Conservation (phyloP, 768 basidiomycete genomes). For the Russula sp. region DNA sequence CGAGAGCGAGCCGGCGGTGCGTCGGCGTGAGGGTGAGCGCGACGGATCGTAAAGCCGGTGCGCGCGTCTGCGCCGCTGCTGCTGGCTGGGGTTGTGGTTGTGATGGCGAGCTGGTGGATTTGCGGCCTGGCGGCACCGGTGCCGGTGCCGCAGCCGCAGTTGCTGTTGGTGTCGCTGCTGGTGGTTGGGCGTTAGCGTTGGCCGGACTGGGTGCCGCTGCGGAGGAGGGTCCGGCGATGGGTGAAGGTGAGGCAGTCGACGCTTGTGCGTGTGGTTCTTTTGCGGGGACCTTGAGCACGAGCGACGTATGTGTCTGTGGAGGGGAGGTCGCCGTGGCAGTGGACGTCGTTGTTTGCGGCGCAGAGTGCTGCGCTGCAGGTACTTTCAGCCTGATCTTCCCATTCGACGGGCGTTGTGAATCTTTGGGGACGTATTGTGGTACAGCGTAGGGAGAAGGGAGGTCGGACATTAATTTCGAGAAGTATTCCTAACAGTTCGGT, state of each 20-base stretch:
- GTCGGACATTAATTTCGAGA: slow-evolving; percentile 70
- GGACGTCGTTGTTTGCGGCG: slow-evolving; percentile 22
- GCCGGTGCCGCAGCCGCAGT: slow-evolving; percentile 11
- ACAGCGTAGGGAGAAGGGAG: slow-evolving; percentile 61
- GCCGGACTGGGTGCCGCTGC: slow-evolving; percentile 7
- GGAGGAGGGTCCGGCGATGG: slow-evolving; percentile 21
- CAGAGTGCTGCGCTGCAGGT: slow-evolving; percentile 36
- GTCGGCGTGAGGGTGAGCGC: slow-evolving; percentile 37
- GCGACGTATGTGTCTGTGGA: slow-evolving; percentile 24
- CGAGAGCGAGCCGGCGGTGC: slow-evolving; percentile 50
- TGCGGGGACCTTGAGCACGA: slow-evolving; percentile 21
- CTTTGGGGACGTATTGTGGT: slow-evolving; percentile 44
- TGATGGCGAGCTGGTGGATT: slow-evolving; percentile 2
- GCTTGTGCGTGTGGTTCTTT: slow-evolving; percentile 3
- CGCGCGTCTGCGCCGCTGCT: slow-evolving; percentile 13
- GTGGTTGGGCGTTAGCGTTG: slow-evolving; percentile 15
- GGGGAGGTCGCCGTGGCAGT: slow-evolving; percentile 24
- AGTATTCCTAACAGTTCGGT: slow-evolving; percentile 47
- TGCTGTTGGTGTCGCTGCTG: slow-evolving; percentile 11
- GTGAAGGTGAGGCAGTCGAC: slow-evolving; percentile 22
- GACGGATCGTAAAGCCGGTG: slow-evolving; percentile 23
- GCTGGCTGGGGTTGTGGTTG: not conserved
- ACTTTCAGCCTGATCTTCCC: slow-evolving; percentile 68
- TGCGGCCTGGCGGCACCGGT: slow-evolving; percentile 18
- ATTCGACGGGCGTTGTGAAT: slow-evolving; percentile 34